Evolutionary conservation across 2,329 filamentous ascomycete genomes (phyloP).

Genomic region (Elsinoe perseae): DNA sequence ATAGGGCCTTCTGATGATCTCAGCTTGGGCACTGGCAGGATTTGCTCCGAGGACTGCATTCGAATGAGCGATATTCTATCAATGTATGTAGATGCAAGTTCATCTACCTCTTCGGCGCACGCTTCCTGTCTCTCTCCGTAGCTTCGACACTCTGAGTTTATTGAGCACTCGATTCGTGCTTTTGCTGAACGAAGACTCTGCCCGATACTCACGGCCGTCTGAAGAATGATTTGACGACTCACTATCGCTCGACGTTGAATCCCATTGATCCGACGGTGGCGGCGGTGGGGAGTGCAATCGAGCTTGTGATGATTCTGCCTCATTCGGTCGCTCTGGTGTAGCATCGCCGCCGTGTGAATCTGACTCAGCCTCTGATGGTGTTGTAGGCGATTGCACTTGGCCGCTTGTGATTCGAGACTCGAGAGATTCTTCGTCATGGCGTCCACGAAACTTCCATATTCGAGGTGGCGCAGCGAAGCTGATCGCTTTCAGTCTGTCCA

Average conservation of each 20-base stretch:
- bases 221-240: neutral
- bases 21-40: neutral
- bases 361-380: neutral
- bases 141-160: neutral
- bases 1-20: neutral
- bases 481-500: neutral
- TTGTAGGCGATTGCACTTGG: neutral
- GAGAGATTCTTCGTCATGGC: no score
- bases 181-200: neutral
- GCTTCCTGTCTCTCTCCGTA: neutral
- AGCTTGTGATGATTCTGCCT: neutral
- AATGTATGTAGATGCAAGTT: neutral
- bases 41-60: neutral
- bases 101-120: slow-evolving; percentile 13
- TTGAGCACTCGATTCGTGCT: neutral
- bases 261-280: neutral
- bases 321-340: neutral
- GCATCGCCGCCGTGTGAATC: neutral
- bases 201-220: neutral
- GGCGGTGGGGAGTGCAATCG: neutral
- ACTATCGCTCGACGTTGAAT: neutral
- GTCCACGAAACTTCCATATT: neutral
- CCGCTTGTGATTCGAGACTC: no score
- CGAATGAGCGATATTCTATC: slow-evolving; percentile 13
- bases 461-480: neutral